Conservation (phyloP, 495 filamentous ascomycete species). For the Xylaria acuta region DNA sequence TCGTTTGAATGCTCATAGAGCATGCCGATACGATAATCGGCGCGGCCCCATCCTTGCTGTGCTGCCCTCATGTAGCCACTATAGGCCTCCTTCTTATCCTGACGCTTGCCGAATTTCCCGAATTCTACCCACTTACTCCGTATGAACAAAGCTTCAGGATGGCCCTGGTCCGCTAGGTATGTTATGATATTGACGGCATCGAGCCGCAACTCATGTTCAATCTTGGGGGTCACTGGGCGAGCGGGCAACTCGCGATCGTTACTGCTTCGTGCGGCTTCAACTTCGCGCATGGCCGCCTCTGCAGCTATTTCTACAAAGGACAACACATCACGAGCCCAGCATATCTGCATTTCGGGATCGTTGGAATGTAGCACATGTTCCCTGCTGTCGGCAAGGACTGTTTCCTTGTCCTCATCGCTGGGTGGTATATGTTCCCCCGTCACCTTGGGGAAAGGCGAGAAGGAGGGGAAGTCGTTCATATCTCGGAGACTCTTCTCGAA, state of each 20-base stretch:
- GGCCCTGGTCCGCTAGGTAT: slow-evolving; percentile 88
- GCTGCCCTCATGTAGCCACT: slow-evolving; percentile 82
- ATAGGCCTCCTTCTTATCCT: slow-evolving; percentile 95
- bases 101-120: slow-evolving; percentile 86
- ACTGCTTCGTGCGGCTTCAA: slow-evolving; percentile 30
- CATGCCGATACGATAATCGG: slow-evolving; percentile 98
- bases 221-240: slow-evolving; percentile 78
- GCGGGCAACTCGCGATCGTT: slow-evolving; percentile 66
- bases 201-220: slow-evolving; percentile 82
- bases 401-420: slow-evolving; percentile 92
- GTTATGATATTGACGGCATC: slow-evolving; percentile 92
- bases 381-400: slow-evolving; percentile 81
- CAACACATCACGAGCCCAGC: slow-evolving; percentile 93
- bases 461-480: slow-evolving; percentile 71
- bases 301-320: slow-evolving; percentile 85
- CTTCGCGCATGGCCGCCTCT: slow-evolving; percentile 66
- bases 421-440: slow-evolving; percentile 89
- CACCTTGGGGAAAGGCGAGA: slow-evolving; percentile 90
- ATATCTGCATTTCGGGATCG: slow-evolving; percentile 94
- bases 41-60: slow-evolving; percentile 87
- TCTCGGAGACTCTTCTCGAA: slow-evolving; percentile 37
- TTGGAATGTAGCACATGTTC: slow-evolving; percentile 87
- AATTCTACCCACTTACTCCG: slow-evolving; percentile 97
- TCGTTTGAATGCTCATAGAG: slow-evolving; percentile 95
- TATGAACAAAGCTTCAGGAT: slow-evolving; percentile 95